A percentile compares a stretch with the other conserved stretches of the same genome.
phyloP scores from a whole-genome alignment of 176 grass and related monocot species.

The Metroxylon sagu region DNA sequence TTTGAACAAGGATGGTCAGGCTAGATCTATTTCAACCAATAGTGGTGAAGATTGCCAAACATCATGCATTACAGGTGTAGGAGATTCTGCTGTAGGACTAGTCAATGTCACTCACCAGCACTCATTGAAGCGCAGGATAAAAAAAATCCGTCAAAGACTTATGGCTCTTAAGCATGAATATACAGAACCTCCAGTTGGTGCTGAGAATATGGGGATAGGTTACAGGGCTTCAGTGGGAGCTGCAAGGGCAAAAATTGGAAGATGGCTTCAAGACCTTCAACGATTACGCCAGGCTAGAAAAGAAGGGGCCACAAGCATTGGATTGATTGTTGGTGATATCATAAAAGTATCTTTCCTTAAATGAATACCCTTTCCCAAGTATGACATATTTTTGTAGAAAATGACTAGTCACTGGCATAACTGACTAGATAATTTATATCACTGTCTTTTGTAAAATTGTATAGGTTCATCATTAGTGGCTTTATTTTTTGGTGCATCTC shows the following conservation, averaged over 20 bases:
- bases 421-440: no score
- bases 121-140: conserved; percentile 74
- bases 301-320: conserved; percentile 87
- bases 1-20: conserved; percentile 71
- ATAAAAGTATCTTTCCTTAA: conserved; percentile 54
- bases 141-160: conserved; percentile 89
- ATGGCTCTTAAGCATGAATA: conserved; percentile 99
- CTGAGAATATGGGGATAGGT: conserved; percentile 72
- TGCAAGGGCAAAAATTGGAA: conserved; percentile 85
- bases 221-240: conserved; percentile 60
- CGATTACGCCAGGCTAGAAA: conserved; percentile 91
- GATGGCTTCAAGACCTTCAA: conserved; percentile 97
- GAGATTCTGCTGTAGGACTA: conserved; percentile 52
- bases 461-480: no score
- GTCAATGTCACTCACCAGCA: conserved; percentile 47
- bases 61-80: conserved; percentile 26
- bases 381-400: conserved; percentile 13
- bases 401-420: background rate
- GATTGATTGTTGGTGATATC: conserved; percentile 83
- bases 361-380: conserved; percentile 8
- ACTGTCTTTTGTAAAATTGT: no score
- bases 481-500: no score
- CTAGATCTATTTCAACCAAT: conserved; percentile 51
- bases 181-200: conserved; percentile 48
- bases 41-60: conserved; percentile 60